These are phyloP conservation scores for Pseudogymnoascus sp. DNA, from an alignment of 2,329 filamentous ascomycete species.

Conservation along the genomic window DNA sequence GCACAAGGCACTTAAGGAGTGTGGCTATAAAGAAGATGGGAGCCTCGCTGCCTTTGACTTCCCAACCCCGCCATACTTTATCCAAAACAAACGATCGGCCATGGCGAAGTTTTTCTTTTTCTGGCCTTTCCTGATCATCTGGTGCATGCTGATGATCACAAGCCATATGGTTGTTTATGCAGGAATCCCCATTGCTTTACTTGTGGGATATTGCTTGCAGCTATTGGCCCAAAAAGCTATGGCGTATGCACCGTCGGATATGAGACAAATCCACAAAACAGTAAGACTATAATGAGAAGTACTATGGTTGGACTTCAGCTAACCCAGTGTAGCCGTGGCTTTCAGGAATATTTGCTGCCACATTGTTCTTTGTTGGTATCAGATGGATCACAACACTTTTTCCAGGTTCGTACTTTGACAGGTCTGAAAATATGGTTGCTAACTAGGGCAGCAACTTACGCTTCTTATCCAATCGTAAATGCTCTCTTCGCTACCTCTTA, in stretches of 20 bases:
- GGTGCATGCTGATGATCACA: constrained; percentile 62
- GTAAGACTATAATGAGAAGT: constrained; percentile 39
- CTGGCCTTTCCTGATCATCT: constrained; percentile 74
- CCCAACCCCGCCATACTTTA: constrained; percentile 62
- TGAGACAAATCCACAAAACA: constrained; percentile 84
- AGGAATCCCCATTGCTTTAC: constrained; percentile 64
- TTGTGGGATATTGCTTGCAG: constrained; percentile 64
- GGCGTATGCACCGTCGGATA: constrained; percentile 76
- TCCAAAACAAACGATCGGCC: constrained; percentile 71
- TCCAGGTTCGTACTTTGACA: constrained; percentile 47
- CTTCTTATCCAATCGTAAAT: constrained; percentile 66
- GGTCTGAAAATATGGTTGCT: neutral
- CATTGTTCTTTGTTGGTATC: constrained; percentile 71
- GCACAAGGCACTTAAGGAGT: constrained; percentile 74
- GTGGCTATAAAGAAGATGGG: constrained; percentile 74
- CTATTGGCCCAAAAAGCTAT: constrained; percentile 71
- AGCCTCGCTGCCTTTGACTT: constrained; percentile 63
- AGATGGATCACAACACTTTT: constrained; percentile 70
- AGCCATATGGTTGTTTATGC: constrained; percentile 67
- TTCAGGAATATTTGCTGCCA: constrained; percentile 84
- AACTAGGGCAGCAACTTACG: constrained; percentile 48
- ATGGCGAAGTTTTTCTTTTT: constrained; percentile 83
- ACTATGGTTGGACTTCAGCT: neutral
- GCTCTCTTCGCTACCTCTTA: constrained; percentile 62
- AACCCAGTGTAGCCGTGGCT: constrained; percentile 67